A percentile compares a stretch with the other conserved stretches of the same genome.
Evolutionary conservation across 306 rosid species (phyloP).

Genomic region (Leucaena leucocephala): DNA sequence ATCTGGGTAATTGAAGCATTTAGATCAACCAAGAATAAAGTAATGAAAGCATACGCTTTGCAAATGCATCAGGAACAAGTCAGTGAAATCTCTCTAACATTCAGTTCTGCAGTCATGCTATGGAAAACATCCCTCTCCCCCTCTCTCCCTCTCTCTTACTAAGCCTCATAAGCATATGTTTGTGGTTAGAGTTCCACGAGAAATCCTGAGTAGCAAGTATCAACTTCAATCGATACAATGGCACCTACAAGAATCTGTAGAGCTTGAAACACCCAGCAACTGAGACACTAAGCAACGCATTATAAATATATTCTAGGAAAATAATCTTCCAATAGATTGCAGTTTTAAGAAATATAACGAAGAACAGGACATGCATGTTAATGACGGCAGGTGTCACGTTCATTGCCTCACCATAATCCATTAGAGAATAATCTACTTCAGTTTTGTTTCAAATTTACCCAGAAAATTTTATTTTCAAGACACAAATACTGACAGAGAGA

Average conservation of each 20-base stretch:
- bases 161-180: conserved; percentile 9
- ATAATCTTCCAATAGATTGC: conserved; percentile 10
- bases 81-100: conserved; percentile 33
- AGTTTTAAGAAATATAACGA: conserved; percentile 14
- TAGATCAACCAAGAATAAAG: conserved; percentile 30
- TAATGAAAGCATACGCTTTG: conserved; percentile 32
- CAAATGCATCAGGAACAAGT: conserved; percentile 30
- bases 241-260: conserved; percentile 19
- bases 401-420: conserved; percentile 8
- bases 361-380: not conserved
- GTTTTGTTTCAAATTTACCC: not conserved
- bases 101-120: conserved; percentile 21
- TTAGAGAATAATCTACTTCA: conserved; percentile 8
- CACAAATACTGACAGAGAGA: not conserved
- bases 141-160: not conserved
- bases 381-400: conserved; percentile 1
- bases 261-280: conserved; percentile 22
- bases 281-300: conserved; percentile 24
- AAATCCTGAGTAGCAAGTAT: conserved; percentile 24
- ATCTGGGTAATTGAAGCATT: conserved; percentile 44
- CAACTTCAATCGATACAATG: conserved; percentile 18
- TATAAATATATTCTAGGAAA: conserved; percentile 15
- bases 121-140: not conserved
- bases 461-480: not conserved
- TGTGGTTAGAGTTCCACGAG: conserved; percentile 18